These are phyloP conservation scores for Colletotrichum euphorbiae DNA, from an alignment of 2,329 filamentous ascomycete genomes.

Conservation along the genomic window DNA sequence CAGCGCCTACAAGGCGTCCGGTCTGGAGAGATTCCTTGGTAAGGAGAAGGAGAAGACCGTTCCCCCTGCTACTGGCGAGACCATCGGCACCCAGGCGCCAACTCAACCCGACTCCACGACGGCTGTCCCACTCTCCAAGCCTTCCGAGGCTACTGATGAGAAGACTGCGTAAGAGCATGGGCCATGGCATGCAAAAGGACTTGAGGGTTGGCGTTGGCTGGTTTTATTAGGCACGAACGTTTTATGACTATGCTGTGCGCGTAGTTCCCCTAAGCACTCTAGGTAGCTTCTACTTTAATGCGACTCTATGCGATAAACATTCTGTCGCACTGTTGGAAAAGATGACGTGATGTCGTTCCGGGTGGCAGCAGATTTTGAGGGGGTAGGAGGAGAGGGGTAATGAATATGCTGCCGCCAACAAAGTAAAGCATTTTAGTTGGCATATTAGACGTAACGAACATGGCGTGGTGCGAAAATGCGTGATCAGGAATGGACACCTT, in stretches of 20 bases:
- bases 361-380: too few species aligned
- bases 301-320: not conserved
- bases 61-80: slow-evolving; percentile 63
- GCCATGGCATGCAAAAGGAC: slow-evolving; percentile 15
- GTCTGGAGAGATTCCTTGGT: slow-evolving; percentile 68
- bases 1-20: slow-evolving; percentile 69
- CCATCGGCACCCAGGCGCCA: slow-evolving; percentile 44
- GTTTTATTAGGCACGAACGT: slow-evolving; percentile 31
- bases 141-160: slow-evolving; percentile 42
- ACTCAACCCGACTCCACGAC: slow-evolving; percentile 38
- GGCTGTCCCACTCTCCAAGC: slow-evolving; percentile 40
- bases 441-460: too few species aligned
- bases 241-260: slow-evolving; percentile 24
- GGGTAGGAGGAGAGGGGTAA: too few species aligned
- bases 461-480: too few species aligned
- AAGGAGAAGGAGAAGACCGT: slow-evolving; percentile 65
- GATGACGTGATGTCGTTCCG: not conserved
- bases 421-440: too few species aligned
- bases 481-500: too few species aligned
- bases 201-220: slow-evolving; percentile 33
- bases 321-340: too few species aligned
- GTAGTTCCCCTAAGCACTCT: slow-evolving; percentile 16
- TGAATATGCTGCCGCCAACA: too few species aligned
- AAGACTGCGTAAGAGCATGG: slow-evolving; percentile 39
- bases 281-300: slow-evolving; percentile 20